Conservation (phyloP, 1,139 yeast genomes). For the Nakaseomyces sp. region DNA sequence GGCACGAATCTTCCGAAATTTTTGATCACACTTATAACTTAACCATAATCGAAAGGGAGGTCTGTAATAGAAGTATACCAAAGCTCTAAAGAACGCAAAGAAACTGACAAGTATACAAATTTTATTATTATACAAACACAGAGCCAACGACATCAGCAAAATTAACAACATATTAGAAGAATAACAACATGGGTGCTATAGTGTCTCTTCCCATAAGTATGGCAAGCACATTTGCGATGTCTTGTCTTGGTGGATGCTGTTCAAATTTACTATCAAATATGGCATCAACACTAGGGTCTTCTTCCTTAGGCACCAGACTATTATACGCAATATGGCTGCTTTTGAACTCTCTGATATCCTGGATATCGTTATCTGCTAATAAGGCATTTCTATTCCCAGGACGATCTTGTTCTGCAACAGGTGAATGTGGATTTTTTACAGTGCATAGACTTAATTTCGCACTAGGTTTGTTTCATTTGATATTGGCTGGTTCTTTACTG, state of each 20-base stretch:
- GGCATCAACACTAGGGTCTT: constrained; percentile 45
- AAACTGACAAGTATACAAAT: too few relatives aligned
- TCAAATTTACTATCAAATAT: constrained; percentile 59
- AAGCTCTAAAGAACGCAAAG: too few relatives aligned
- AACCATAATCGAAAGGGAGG: too few relatives aligned
- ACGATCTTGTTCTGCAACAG: constrained; percentile 63
- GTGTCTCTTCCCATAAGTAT: constrained; percentile 56
- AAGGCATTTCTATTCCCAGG: constrained; percentile 72
- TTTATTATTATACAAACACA: too few relatives aligned
- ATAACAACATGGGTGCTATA: constrained; percentile 63
- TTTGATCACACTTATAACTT: too few relatives aligned
- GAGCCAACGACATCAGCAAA: background rate
- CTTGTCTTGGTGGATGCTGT: constrained; percentile 80
- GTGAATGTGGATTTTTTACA: constrained; percentile 89
- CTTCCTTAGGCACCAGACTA: constrained; percentile 70
- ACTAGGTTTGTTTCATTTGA: constrained; percentile 67
- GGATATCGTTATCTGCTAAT: constrained; percentile 77
- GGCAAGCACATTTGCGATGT: constrained; percentile 62
- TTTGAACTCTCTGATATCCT: constrained; percentile 71
- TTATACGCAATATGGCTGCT: constrained; percentile 75
- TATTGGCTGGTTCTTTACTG: constrained; percentile 56
- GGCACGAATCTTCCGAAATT: too few relatives aligned
- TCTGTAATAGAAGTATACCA: too few relatives aligned
- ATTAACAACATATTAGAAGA: background rate
- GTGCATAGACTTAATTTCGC: constrained; percentile 89